A percentile compares a stretch with the other conserved stretches of the same genome.
Conservation (phyloP, 2,329 filamentous ascomycete genomes). For the Phialocephala subalpina region DNA sequence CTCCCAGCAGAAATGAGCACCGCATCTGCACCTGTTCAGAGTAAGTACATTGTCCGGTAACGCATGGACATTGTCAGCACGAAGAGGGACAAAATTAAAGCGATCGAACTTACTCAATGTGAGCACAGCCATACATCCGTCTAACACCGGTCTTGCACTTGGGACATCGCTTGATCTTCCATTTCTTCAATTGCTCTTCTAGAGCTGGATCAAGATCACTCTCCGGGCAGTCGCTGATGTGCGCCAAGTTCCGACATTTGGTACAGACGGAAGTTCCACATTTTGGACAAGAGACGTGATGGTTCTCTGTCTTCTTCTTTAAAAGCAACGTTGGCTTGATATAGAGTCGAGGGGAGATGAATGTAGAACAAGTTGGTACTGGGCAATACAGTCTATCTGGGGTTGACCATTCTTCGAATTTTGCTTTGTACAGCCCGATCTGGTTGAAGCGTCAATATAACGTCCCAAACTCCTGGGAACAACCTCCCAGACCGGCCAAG, state of each 20-base stretch:
- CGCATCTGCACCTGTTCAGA: slow-evolving; percentile 50
- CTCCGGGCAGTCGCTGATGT: slow-evolving; percentile 47
- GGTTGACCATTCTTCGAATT: slow-evolving; percentile 57
- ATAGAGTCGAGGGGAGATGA: slow-evolving; percentile 50
- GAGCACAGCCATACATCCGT: slow-evolving; percentile 56
- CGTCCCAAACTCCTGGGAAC: not conserved
- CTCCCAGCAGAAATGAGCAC: slow-evolving; percentile 58
- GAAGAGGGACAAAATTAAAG: not conserved
- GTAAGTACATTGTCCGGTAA: not conserved
- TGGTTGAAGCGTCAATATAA: slow-evolving; percentile 12
- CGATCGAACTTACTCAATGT: slow-evolving; percentile 46
- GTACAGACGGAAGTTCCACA: slow-evolving; percentile 53
- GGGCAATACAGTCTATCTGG: slow-evolving; percentile 57
- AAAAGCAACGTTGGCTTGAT: slow-evolving; percentile 15
- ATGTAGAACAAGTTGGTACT: slow-evolving; percentile 54
- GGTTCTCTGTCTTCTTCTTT: slow-evolving; percentile 18
- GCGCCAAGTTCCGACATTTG: slow-evolving; percentile 51
- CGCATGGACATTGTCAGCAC: not conserved
- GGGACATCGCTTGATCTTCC: slow-evolving; percentile 58
- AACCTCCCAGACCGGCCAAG: slow-evolving; percentile 34
- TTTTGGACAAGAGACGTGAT: slow-evolving; percentile 51
- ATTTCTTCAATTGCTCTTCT: slow-evolving; percentile 48
- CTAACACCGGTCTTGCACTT: slow-evolving; percentile 55
- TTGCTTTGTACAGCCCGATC: slow-evolving; percentile 47
- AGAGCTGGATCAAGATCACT: slow-evolving; percentile 47